Evolutionary conservation across 2,329 filamentous ascomycete genomes (phyloP).

Genomic region (Ambrosiella cleistominuta): DNA sequence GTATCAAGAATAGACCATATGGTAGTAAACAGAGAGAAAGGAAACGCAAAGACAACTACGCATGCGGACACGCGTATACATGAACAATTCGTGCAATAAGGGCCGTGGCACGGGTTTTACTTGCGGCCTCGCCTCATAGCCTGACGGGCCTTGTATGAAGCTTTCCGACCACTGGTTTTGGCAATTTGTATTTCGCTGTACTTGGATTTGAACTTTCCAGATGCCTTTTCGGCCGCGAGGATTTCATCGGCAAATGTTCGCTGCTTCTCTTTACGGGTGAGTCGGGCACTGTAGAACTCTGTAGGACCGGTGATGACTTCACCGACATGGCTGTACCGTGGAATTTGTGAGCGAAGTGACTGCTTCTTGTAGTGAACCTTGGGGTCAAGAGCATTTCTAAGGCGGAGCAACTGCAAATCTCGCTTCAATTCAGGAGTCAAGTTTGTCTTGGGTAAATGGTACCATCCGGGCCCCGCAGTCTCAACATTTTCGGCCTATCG

Average conservation of each 20-base stretch:
- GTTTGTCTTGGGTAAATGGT: slow-evolving; percentile 67
- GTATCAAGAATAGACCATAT: neutral
- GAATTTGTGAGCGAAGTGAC: slow-evolving; percentile 29
- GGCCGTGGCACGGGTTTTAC: neutral
- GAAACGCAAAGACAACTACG: too few relatives aligned
- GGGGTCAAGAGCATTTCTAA: slow-evolving; percentile 75
- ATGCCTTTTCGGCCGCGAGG: slow-evolving; percentile 31
- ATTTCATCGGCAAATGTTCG: slow-evolving; percentile 74
- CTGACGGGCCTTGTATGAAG: slow-evolving; percentile 39
- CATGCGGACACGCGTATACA: neutral
- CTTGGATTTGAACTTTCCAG: slow-evolving; percentile 59
- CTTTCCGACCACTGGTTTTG: slow-evolving; percentile 79
- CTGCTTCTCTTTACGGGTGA: slow-evolving; percentile 78
- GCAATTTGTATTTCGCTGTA: slow-evolving; percentile 68
- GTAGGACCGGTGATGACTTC: slow-evolving; percentile 77
- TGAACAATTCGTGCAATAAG: neutral
- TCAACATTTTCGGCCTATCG: slow-evolving; percentile 15
- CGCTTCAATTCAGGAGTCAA: slow-evolving; percentile 73
- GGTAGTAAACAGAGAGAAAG: too few relatives aligned
- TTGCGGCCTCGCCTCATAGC: slow-evolving; percentile 4
- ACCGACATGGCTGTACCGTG: slow-evolving; percentile 76
- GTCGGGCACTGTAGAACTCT: slow-evolving; percentile 65
- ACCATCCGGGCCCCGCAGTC: slow-evolving; percentile 71
- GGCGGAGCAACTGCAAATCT: slow-evolving; percentile 75
- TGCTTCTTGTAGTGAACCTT: slow-evolving; percentile 80